Evolutionary conservation across 2,329 filamentous ascomycete species (phyloP).

Genomic region (Trematosphaeria pertusa): DNA sequence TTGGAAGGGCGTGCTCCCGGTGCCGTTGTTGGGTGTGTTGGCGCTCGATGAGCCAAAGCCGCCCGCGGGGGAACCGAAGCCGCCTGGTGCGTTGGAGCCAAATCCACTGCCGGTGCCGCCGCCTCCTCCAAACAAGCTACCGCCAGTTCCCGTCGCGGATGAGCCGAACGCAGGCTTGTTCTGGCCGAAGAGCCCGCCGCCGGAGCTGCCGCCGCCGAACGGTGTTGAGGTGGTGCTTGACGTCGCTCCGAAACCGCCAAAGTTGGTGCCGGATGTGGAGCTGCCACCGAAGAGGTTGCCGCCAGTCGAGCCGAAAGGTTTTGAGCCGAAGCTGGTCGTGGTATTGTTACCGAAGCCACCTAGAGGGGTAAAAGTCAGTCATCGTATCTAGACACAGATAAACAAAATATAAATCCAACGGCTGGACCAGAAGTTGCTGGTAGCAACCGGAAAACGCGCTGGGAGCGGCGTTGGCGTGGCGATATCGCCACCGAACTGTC

Average conservation of each 20-base stretch:
- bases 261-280: slow-evolving; percentile 18
- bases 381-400: background rate
- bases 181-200: slow-evolving; percentile 44
- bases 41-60: slow-evolving; percentile 39
- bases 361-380: slow-evolving; percentile 32
- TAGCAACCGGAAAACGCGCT: background rate
- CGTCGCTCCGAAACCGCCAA: slow-evolving; percentile 41
- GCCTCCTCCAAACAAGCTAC: slow-evolving; percentile 21
- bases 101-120: slow-evolving; percentile 38
- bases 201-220: slow-evolving; percentile 43
- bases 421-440: background rate
- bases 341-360: slow-evolving; percentile 52
- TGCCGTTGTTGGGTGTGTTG: slow-evolving; percentile 61
- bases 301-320: slow-evolving; percentile 54
- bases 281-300: slow-evolving; percentile 43
- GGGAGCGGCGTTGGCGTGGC: too few relatives aligned
- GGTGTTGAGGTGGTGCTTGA: slow-evolving; percentile 36
- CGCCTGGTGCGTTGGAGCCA: slow-evolving; percentile 34
- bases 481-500: background rate
- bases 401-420: background rate
- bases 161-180: slow-evolving; percentile 23
- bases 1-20: slow-evolving; percentile 69
- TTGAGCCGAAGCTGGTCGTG: slow-evolving; percentile 40
- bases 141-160: slow-evolving; percentile 9
- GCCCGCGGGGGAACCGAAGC: slow-evolving; percentile 24